These are phyloP conservation scores for Nothopassalora personata DNA, from an alignment of 2,329 filamentous ascomycete species.

Conservation along the genomic window DNA sequence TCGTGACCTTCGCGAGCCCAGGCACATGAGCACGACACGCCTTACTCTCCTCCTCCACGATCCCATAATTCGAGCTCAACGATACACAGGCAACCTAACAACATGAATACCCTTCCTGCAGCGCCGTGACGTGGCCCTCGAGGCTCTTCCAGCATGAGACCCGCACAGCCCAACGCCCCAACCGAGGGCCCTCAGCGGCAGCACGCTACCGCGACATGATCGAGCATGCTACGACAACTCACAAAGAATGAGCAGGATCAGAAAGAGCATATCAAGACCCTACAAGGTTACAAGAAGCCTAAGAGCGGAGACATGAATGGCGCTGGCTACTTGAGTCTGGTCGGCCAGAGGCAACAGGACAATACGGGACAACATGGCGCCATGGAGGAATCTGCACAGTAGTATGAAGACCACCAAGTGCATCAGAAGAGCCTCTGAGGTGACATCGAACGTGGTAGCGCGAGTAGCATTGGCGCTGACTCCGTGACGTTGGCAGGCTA, in stretches of 20 bases:
- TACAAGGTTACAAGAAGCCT: not conserved
- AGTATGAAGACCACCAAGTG: too few relatives aligned
- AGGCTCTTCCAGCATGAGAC: not conserved
- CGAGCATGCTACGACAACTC: not conserved
- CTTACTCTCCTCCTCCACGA: not conserved
- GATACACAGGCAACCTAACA: not conserved
- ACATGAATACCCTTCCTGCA: not conserved
- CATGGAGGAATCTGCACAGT: too few relatives aligned
- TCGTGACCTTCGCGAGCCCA: not conserved
- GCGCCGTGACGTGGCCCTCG: not conserved
- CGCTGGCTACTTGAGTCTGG: not conserved
- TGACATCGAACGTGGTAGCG: too few relatives aligned
- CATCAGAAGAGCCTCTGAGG: too few relatives aligned
- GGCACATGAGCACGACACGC: not conserved
- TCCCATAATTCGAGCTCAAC: not conserved
- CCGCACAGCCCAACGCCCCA: rapidly evolving
- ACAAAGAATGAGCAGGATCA: not conserved
- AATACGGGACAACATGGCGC: too few relatives aligned
- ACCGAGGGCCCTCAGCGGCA: not conserved
- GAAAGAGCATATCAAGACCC: not conserved
- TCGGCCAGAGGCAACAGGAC: too few relatives aligned
- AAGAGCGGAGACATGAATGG: not conserved
- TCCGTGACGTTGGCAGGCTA: too few relatives aligned
- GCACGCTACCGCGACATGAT: not conserved
- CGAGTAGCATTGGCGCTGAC: too few relatives aligned